Evolutionary conservation across 768 basidiomycete species (phyloP), one percentile per base, ranked within the genome.

Genomic region (Sporobolomyces phaffii): DNA sequence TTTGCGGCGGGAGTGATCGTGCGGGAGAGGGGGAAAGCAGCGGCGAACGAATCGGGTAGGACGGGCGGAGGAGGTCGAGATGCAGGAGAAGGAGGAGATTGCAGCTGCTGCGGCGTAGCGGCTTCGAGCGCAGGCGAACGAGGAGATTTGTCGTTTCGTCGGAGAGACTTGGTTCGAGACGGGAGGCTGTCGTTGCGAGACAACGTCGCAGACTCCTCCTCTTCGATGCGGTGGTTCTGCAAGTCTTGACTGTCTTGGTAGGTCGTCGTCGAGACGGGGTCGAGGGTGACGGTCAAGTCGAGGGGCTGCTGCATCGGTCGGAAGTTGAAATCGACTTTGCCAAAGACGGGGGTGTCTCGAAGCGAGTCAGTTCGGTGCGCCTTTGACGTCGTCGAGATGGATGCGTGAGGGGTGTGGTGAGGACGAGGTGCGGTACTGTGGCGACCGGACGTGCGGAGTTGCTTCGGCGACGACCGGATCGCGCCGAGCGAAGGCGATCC

Each of bases 201-300:
- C 5, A 61, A 58, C 1, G 36, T 31, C 2, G n/a, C 57, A 3
- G 45, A 36, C 41, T 60, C 51, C 28, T 64, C 48, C 10, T 64
- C 69, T 15, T 59, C 57, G 40, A 36, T 29, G 44, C 48, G n/a
- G 24, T 26, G 24, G 22, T 52, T 29, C 1, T 9, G 44, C 11
- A 8, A n/a, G n/a, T 53, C 52, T 33, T 40, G n/a, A n/a, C n/a
- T 40, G 4, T 2, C 28, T 36, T 34, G 56, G 22, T 58, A 58
- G 3, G 56, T 58, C 15, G 68, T 65, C 33, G 68, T 61, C 34
- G 40, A 33, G 48, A 24, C 41, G 2, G 62, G 47, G 33, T 61
- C 60, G 63, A 69, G 53, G 29, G 54, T 61, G 59, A 69, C 60
- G 34, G 47, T 52, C 40, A 69, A 53, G 36, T 69, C 68, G 63